Evolutionary conservation across 225 moss, liverwort and hornwort genomes (phyloP).

Genomic region (Sphagnum tenellum): DNA sequence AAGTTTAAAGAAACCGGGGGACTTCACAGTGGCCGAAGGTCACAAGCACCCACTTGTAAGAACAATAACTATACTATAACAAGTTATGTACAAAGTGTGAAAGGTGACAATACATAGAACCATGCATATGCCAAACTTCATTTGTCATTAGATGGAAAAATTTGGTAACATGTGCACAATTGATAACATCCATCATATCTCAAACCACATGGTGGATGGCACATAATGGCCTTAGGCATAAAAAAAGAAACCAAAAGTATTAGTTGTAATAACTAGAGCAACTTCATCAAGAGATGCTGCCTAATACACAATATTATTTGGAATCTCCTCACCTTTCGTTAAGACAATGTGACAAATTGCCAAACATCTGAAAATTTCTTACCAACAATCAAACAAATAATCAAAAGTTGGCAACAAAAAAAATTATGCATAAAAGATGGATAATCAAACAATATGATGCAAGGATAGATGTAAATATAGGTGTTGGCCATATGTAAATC

Average conservation of each 20-base stretch:
- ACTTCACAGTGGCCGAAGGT: too few relatives aligned
- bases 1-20: too few relatives aligned
- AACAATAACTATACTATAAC: too few relatives aligned
- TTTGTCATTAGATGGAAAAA: neutral
- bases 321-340: conserved; percentile 76
- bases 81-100: too few relatives aligned
- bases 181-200: too few relatives aligned
- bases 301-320: conserved; percentile 82
- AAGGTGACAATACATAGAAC: neutral
- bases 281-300: conserved; percentile 95
- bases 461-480: too few relatives aligned
- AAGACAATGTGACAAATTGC: conserved; percentile 91
- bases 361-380: conserved; percentile 92
- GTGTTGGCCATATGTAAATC: too few relatives aligned
- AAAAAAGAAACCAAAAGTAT: conserved; percentile 90
- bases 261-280: conserved; percentile 82
- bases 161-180: neutral
- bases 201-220: too few relatives aligned
- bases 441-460: too few relatives aligned
- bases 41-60: too few relatives aligned
- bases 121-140: neutral
- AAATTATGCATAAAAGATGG: too few relatives aligned
- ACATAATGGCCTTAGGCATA: conserved; percentile 38
- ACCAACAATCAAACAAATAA: conserved; percentile 15
- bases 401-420: too few relatives aligned